Evolutionary conservation across 306 rosid species (phyloP), one percentile per base, ranked within the genome.

Genomic region (Datisca glomerata): DNA sequence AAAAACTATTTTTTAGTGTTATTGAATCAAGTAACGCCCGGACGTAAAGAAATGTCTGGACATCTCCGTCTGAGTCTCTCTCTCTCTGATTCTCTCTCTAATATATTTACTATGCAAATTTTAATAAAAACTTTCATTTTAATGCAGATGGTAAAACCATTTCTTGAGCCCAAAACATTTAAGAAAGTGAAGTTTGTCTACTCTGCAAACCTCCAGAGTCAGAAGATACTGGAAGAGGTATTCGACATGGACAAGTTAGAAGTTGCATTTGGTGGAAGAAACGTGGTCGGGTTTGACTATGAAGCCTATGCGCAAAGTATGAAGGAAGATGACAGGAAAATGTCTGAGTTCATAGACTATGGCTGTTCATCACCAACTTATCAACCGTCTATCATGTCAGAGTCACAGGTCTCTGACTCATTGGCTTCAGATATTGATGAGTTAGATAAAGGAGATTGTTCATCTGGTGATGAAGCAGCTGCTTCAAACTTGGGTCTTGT

Each of bases 101-200:
- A 10, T 29, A 8, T 10, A 29, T 29, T 29, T 10, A 29, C 31
- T 25, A 8, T 11, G 51, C n/a, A 19, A 24, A 39, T 45, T 45
- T 9, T 57, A 36, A 15, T 23, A 12, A 22, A 18, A 45, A 12
- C n/a, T n/a, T 46, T 20, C 25, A 8, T 43, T 41, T 37, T 47
- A 20, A 33, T 43, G 28, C 72, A 85, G 93, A 57, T 80, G 77
- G 85, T 77, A 57, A 85, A 76, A 43, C 89, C 87, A 49, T 85
- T 85, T 66, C 53, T 85, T 23, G 96, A 85, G 48, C 60, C 64
- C 2, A 74, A 67, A 57, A 85, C 96, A 18, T 51, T 36, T 65
- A 72, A 57, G 63, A 85, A 80, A 69, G 85, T 65, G 63, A 71
- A 18, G 58, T 77, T 85, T 61, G 82, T 67, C 33, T 80, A 77